A percentile compares a stretch with the other conserved stretches of the same genome.
Conservation (phyloP, 352 stramenopile genomes). For the Thalassiosira livingstoniorum region DNA sequence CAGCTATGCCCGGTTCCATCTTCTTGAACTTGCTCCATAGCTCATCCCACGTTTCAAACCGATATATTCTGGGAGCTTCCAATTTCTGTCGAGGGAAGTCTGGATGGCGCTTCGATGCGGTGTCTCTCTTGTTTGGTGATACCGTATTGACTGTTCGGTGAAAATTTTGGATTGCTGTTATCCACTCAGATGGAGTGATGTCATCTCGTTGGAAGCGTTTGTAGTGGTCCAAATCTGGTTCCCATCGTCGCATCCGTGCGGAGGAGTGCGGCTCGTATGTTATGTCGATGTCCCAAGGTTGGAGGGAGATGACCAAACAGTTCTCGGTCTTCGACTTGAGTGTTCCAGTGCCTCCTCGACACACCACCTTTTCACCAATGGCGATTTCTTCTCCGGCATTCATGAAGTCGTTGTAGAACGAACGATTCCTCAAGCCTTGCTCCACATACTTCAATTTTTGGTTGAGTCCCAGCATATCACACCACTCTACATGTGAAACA, state of each 20-base stretch:
- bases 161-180: background rate
- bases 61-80: background rate
- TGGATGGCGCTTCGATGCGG: background rate
- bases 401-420: background rate
- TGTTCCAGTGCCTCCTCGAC: background rate
- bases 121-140: constrained; percentile 14
- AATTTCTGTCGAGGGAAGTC: background rate
- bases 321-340: background rate
- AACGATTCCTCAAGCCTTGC: background rate
- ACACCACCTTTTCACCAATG: constrained; percentile 2
- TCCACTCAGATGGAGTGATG: background rate
- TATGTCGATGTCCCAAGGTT: background rate
- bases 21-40: constrained; percentile 3
- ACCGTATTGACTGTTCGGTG: background rate
- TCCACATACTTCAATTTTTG: constrained; percentile 1
- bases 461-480: background rate
- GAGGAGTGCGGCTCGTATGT: background rate
- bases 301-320: background rate
- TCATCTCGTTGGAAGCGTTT: background rate
- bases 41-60: background rate
- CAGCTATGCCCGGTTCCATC: background rate
- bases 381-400: background rate
- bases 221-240: background rate
- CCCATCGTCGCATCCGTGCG: background rate
- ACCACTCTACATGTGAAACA: background rate